These are phyloP conservation scores for Rhipidocladum racemiflorum DNA, from an alignment of 176 grass and related monocot genomes.

Conservation along the genomic window DNA sequence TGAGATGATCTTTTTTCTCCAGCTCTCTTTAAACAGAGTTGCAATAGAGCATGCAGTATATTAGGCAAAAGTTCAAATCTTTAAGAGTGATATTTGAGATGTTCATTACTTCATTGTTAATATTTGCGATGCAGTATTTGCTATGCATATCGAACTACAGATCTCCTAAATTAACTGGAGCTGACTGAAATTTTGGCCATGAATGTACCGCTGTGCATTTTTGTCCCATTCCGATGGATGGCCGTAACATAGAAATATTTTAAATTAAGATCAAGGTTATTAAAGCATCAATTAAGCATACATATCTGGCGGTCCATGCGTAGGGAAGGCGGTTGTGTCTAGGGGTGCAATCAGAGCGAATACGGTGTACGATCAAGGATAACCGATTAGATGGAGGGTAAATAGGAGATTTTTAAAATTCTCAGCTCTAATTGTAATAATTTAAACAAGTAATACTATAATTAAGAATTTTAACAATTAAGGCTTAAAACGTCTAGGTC, in stretches of 20 bases:
- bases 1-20: not conserved
- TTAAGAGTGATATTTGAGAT: not conserved
- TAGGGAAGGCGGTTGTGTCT: too few species aligned
- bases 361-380: too few species aligned
- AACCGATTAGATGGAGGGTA: too few species aligned
- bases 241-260: slow-evolving; percentile 2
- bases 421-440: too few species aligned
- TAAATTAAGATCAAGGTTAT: too few species aligned
- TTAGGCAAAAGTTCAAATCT: not conserved
- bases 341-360: too few species aligned
- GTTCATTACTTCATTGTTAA: not conserved
- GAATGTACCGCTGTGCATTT: not conserved
- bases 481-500: too few species aligned
- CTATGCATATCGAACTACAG: not conserved
- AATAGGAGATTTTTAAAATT: too few species aligned
- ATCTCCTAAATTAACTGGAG: not conserved
- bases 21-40: not conserved
- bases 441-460: too few species aligned
- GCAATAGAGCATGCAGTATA: not conserved
- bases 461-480: too few species aligned
- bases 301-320: too few species aligned
- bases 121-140: not conserved
- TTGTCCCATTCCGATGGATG: not conserved
- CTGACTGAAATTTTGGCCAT: slow-evolving; percentile 4
- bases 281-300: too few species aligned